Percentiles rank a stretch among this genome's conserved stretches.
Evolutionary conservation across 345 rosid species (phyloP).

Genomic region (Clausena lansium): DNA sequence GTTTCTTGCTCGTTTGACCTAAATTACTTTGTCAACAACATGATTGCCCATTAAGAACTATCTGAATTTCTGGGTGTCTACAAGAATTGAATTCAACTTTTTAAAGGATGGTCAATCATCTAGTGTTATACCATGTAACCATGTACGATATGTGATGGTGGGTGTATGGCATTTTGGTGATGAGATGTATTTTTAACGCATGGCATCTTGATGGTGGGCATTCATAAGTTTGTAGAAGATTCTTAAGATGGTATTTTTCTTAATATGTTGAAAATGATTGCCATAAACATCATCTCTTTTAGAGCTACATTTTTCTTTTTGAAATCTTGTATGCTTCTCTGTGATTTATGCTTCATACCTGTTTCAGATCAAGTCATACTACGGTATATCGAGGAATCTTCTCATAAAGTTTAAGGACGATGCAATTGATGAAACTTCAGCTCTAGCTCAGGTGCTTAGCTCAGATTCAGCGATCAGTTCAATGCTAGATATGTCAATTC

Average conservation of each 20-base stretch:
- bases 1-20: neutral
- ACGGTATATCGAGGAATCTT: conserved; percentile 90
- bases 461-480: conserved; percentile 90
- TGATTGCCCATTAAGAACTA: conserved; percentile 4
- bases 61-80: neutral
- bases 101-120: neutral
- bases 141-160: neutral
- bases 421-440: conserved; percentile 79
- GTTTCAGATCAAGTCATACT: conserved; percentile 85
- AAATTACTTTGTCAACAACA: conserved; percentile 3
- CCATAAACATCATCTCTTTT: neutral
- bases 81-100: neutral
- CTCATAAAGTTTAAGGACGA: conserved; percentile 89
- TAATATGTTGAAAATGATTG: conserved; percentile 1
- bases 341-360: conserved; percentile 11
- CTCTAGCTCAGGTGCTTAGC: conserved; percentile 83
- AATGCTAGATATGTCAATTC: conserved; percentile 94
- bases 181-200: neutral
- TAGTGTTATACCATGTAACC: neutral
- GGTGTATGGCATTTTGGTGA: neutral
- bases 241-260: neutral
- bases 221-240: neutral
- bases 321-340: neutral
- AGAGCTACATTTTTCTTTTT: neutral
- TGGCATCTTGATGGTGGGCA: neutral